A percentile compares a stretch with the other conserved stretches of the same genome.
phyloP scores from a whole-genome alignment of 1,284 basidiomycete species.

The Phenoliferia sp. region DNA sequence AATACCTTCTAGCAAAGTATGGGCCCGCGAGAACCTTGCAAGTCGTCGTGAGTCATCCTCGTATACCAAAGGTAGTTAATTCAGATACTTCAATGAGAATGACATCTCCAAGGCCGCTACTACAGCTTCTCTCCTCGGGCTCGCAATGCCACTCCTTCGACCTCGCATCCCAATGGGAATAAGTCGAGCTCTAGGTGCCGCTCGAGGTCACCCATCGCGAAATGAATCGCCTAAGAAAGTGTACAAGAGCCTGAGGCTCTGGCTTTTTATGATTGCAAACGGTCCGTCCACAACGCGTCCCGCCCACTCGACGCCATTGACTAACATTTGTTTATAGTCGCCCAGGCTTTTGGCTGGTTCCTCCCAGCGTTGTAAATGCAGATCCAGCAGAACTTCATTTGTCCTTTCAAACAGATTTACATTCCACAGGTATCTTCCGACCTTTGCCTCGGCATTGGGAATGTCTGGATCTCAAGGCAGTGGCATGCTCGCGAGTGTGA shows the following conservation, averaged over 20 bases:
- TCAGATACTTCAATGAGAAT: too few relatives aligned
- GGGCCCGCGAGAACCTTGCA: constrained; percentile 7
- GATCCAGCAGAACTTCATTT: background rate
- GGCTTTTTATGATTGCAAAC: constrained; percentile 25
- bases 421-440: constrained; percentile 15
- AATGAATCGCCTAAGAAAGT: background rate
- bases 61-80: background rate
- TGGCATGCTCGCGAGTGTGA: constrained; percentile 17
- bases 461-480: constrained; percentile 5
- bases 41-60: constrained; percentile 5
- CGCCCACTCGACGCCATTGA: constrained; percentile 38
- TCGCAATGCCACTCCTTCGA: constrained; percentile 41
- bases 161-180: constrained; percentile 40
- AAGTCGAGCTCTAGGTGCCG: background rate
- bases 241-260: background rate
- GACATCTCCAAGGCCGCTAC: constrained; percentile 41
- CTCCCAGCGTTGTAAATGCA: constrained; percentile 21
- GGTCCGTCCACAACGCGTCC: background rate
- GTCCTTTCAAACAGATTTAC: background rate
- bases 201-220: background rate
- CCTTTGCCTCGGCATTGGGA: constrained; percentile 16
- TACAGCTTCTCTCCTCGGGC: constrained; percentile 35
- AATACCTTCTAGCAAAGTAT: constrained; percentile 5
- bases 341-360: constrained; percentile 44
- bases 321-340: constrained; percentile 41